Evolutionary conservation across 2,329 filamentous ascomycete genomes (phyloP), one percentile per base, ranked within the genome.

Genomic region (Sodiomyces alkalinus): DNA sequence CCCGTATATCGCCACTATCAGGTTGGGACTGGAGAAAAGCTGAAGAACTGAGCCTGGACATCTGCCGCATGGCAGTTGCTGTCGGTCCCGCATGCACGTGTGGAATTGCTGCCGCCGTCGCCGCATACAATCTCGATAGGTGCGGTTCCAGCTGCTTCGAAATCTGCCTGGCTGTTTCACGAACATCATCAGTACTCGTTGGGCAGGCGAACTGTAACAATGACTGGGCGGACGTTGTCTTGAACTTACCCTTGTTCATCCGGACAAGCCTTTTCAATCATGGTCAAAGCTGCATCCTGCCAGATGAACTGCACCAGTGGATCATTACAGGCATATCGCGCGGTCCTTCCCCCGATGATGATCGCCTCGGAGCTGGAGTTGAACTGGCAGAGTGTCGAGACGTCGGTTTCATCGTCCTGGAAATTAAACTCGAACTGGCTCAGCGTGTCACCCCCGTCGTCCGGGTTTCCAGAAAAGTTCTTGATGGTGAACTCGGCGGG

Each of bases 261-360:
- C 2, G 53, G 48, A 40, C 62, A 68, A 10, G 55, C 47, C 17
- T 47, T 47, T 47, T 68, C 58, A 23, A 63, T 46, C 41, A 64
- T 35, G n/a, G 51, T 55, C 23, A 65, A 35, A 21, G 45, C 43
- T 18, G 32, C 33, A 18, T 43, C 39, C 24, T 48, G 30, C 48
- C 48, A 65, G 36, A 63, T 54, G 34, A 67, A 67, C 33, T 57
- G 45, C 35, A 60, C 46, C 7, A 43, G 29, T 1, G 28, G 7
- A 39, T 60, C 41, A 23, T 60, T 52, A 39, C 63, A 68, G 13
- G 52, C 41, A 30, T 51, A 66, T 20, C 60, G 47, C 7, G 50
- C 40, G 2, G 48, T 44, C 4, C 46, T 39, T 15, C 45, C 46
- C 11, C 39, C 31, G 4, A 44, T 39, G 23, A 40, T 46, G 14